phyloP scores from a whole-genome alignment of 441 rosid species.

The Croton laevigatus region DNA sequence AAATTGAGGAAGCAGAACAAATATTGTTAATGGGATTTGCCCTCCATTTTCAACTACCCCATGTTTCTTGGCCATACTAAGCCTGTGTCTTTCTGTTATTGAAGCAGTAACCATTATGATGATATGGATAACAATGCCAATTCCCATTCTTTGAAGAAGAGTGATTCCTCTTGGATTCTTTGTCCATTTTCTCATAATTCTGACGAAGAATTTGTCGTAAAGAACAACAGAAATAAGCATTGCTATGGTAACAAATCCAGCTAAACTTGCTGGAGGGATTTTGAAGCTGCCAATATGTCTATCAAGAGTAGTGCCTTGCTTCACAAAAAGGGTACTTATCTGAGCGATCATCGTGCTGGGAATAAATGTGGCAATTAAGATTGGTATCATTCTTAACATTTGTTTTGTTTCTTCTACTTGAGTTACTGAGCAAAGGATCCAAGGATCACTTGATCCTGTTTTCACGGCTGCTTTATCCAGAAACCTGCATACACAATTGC shows the following conservation, averaged over 20 bases:
- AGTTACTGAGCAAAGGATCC: constrained; percentile 68
- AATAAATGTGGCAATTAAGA: constrained; percentile 55
- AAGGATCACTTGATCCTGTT: constrained; percentile 46
- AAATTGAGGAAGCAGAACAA: constrained; percentile 76
- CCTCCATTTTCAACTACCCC: constrained; percentile 49
- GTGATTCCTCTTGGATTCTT: constrained; percentile 84
- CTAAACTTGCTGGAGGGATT: constrained; percentile 71
- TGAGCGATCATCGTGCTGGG: constrained; percentile 79
- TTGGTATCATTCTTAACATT: constrained; percentile 79
- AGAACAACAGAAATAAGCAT: constrained; percentile 68
- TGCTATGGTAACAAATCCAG: constrained; percentile 59
- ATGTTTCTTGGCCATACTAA: constrained; percentile 50
- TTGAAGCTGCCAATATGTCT: constrained; percentile 60
- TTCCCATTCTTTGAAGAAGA: constrained; percentile 79
- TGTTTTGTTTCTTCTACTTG: constrained; percentile 93
- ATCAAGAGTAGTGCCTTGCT: constrained; percentile 79
- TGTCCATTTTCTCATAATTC: constrained; percentile 40
- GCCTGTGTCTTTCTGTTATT: constrained; percentile 46
- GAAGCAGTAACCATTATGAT: constrained; percentile 67
- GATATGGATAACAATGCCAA: constrained; percentile 57
- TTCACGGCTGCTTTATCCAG: constrained; percentile 62
- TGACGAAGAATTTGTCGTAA: constrained; percentile 55
- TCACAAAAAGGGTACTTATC: constrained; percentile 61
- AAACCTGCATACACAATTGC: constrained; percentile 40
- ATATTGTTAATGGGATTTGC: constrained; percentile 58